A percentile compares a stretch with the other conserved stretches of the same genome.
These are phyloP conservation scores for Populus euphratica DNA, from an alignment of 345 rosid species.

Conservation along the genomic window DNA sequence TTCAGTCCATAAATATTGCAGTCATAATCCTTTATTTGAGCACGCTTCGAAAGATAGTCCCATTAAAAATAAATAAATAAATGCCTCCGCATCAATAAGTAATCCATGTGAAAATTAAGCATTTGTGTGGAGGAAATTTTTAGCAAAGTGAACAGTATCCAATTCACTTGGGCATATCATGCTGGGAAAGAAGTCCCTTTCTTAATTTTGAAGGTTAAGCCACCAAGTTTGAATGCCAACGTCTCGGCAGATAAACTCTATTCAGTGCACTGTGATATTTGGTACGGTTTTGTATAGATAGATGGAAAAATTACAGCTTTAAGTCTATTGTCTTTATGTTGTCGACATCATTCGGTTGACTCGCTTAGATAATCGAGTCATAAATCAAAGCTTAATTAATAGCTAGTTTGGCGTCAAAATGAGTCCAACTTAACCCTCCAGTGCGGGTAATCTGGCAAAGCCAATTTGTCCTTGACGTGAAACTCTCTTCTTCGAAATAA, in stretches of 20 bases:
- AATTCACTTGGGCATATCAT: too few species aligned
- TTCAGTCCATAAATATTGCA: fast-evolving
- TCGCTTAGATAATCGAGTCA: neutral
- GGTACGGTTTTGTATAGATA: neutral
- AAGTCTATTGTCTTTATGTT: neutral
- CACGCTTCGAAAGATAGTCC: too few species aligned
- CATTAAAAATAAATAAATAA: too few species aligned
- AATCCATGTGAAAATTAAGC: too few species aligned
- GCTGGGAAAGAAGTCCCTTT: too few species aligned
- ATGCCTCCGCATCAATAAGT: too few species aligned
- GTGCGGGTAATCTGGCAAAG: neutral
- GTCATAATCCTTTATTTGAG: too few species aligned
- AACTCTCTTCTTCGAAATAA: too few species aligned
- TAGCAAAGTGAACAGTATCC: too few species aligned
- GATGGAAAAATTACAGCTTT: neutral
- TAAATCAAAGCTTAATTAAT: neutral
- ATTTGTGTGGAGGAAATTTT: too few species aligned
- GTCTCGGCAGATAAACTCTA: neutral
- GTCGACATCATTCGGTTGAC: neutral
- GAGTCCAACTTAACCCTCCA: neutral
- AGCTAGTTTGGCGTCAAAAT: neutral
- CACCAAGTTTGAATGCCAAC: neutral
- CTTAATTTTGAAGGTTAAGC: too few species aligned
- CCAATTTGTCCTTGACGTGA: neutral
- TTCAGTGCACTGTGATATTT: neutral